Conservation (phyloP, 2,329 filamentous ascomycete species). For the Fusarium nodosum region DNA sequence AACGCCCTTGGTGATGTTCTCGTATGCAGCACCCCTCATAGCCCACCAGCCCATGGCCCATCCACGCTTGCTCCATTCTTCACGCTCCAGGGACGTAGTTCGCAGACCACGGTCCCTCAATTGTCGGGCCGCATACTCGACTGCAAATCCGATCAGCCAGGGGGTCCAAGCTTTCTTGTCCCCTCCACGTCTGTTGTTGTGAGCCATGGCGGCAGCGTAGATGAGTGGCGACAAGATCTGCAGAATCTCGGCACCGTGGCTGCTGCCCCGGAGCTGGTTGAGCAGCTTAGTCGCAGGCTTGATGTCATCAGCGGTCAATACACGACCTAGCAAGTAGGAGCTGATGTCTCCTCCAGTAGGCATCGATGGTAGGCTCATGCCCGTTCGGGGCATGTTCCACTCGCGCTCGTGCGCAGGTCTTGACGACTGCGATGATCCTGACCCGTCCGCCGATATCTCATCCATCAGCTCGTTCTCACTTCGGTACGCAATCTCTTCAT, state of each 20-base stretch:
- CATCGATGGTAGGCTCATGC: slow-evolving; percentile 84
- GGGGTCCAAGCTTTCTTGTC: slow-evolving; percentile 89
- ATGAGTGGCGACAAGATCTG: slow-evolving; percentile 91
- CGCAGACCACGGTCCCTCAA: slow-evolving; percentile 79
- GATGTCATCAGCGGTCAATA: slow-evolving; percentile 95
- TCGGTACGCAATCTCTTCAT: slow-evolving; percentile 56
- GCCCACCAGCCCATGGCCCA: slow-evolving; percentile 96
- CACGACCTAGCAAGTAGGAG: slow-evolving; percentile 87
- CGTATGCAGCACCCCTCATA: slow-evolving; percentile 97
- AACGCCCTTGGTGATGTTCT: slow-evolving; percentile 85
- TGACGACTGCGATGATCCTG: slow-evolving; percentile 39
- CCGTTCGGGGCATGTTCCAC: slow-evolving; percentile 96
- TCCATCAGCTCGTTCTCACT: slow-evolving; percentile 61
- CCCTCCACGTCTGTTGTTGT: slow-evolving; percentile 60
- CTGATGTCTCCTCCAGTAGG: slow-evolving; percentile 87
- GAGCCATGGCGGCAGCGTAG: slow-evolving; percentile 86
- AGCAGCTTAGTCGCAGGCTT: slow-evolving; percentile 89
- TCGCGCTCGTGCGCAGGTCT: slow-evolving; percentile 64
- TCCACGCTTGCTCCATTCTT: slow-evolving; percentile 88
- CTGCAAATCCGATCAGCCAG: slow-evolving; percentile 86
- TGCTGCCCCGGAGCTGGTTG: slow-evolving; percentile 81
- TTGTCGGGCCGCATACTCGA: slow-evolving; percentile 92
- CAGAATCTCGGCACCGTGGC: slow-evolving; percentile 86
- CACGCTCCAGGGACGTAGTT: slow-evolving; percentile 88
- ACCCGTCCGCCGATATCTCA: slow-evolving; percentile 54